These are phyloP conservation scores for Volvox africanus DNA, from an alignment of 139 green algal genomes.

Conservation along the genomic window DNA sequence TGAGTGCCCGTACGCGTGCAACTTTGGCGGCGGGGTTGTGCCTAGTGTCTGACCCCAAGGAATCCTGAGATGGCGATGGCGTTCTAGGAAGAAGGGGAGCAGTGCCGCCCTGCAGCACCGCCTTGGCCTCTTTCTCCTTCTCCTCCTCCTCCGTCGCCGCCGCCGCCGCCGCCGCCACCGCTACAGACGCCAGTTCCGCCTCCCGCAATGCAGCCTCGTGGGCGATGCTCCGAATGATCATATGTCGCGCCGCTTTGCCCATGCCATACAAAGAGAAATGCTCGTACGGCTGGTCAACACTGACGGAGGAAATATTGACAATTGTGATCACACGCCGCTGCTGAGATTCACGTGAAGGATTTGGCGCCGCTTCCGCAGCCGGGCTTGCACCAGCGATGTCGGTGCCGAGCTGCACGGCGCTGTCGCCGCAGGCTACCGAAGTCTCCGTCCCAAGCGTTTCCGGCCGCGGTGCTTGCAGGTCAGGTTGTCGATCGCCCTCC, in stretches of 20 bases:
- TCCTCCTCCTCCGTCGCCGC: too few species aligned
- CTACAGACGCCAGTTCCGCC: neutral
- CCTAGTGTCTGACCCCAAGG: too few species aligned
- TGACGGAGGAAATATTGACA: slow-evolving; percentile 37
- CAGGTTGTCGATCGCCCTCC: too few species aligned
- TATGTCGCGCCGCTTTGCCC: slow-evolving; percentile 47
- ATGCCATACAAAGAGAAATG: slow-evolving; percentile 47
- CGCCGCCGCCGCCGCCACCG: too few species aligned
- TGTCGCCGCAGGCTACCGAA: too few species aligned
- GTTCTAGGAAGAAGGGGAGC: too few species aligned
- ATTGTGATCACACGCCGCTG: neutral
- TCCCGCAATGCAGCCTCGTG: slow-evolving; percentile 31
- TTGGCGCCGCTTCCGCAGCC: neutral
- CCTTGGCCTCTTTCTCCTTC: neutral
- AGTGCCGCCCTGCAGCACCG: neutral
- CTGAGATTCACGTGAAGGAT: neutral
- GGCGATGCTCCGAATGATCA: slow-evolving; percentile 22
- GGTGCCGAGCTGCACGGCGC: too few species aligned
- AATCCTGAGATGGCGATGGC: neutral
- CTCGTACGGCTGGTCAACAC: slow-evolving; percentile 43
- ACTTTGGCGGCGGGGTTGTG: neutral
- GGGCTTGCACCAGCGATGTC: neutral
- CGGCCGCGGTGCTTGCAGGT: too few species aligned
- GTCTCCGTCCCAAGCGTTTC: too few species aligned
- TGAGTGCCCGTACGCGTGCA: slow-evolving; percentile 4